Conservation (phyloP, 768 basidiomycete species). For the Phlegmacium glaucopus region DNA sequence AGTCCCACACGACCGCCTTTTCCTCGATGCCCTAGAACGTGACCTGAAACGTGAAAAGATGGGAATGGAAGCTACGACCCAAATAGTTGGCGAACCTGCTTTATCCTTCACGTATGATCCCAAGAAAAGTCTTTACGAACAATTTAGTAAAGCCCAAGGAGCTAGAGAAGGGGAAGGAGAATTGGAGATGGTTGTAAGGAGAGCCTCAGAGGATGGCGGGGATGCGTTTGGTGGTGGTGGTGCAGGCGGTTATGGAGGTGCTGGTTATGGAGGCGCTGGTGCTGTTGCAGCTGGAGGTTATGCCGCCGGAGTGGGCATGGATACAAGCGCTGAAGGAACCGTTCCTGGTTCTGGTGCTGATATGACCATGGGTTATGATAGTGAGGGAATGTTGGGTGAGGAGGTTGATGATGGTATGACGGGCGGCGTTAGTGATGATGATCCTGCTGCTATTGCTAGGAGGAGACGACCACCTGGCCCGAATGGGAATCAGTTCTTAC, state of each 20-base stretch:
- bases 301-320: slow-evolving; percentile 20
- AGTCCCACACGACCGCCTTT: slow-evolving; percentile 94
- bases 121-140: slow-evolving; percentile 82
- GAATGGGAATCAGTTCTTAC: slow-evolving; percentile 57
- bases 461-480: slow-evolving; percentile 14
- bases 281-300: slow-evolving; percentile 4
- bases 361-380: slow-evolving; percentile 11
- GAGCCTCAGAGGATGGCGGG: slow-evolving; percentile 27
- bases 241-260: slow-evolving; percentile 21
- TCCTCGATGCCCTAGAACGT: slow-evolving; percentile 94
- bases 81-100: slow-evolving; percentile 73
- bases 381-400: slow-evolving; percentile 12
- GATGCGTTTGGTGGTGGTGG: slow-evolving; percentile 6
- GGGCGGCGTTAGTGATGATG: slow-evolving; percentile 12
- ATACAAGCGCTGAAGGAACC: slow-evolving; percentile 3
- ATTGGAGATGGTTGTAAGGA: slow-evolving; percentile 31
- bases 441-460: background rate
- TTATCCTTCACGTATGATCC: slow-evolving; percentile 87
- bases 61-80: slow-evolving; percentile 82
- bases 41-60: slow-evolving; percentile 95
- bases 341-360: slow-evolving; percentile 5
- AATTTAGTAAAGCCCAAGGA: slow-evolving; percentile 58
- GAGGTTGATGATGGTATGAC: slow-evolving; percentile 15
- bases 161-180: slow-evolving; percentile 40
- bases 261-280: slow-evolving; percentile 2